A percentile compares a stretch with the other conserved stretches of the same genome.
These are phyloP conservation scores for Vitis hybrid DNA, from an alignment of 177 flowering plant genomes.

Conservation along the genomic window DNA sequence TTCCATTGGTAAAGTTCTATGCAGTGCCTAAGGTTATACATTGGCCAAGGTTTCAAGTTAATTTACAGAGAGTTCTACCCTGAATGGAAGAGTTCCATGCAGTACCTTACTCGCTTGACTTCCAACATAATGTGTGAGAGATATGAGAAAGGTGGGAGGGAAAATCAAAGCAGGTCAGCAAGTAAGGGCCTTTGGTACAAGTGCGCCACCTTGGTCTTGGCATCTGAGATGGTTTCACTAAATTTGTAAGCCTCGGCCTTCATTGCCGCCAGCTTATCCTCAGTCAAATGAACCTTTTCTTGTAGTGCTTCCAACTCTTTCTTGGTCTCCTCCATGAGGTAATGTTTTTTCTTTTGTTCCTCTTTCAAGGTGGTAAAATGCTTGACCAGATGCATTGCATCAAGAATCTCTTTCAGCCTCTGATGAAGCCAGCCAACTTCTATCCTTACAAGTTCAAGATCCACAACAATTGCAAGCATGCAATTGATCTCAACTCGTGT, in stretches of 20 bases:
- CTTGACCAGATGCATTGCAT: constrained; percentile 5
- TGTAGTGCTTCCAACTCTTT: background rate
- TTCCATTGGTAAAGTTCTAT: too few relatives aligned
- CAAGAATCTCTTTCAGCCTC: constrained; percentile 14
- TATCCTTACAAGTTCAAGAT: background rate
- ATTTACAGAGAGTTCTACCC: too few relatives aligned
- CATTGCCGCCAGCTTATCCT: constrained; percentile 1
- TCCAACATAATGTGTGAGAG: too few relatives aligned
- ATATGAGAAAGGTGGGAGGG: background rate
- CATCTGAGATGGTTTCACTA: background rate
- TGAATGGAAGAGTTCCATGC: too few relatives aligned
- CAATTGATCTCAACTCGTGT: background rate
- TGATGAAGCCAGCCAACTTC: constrained; percentile 16
- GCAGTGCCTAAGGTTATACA: too few relatives aligned
- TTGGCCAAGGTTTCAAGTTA: too few relatives aligned
- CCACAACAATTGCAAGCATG: background rate
- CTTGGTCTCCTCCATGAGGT: constrained; percentile 4
- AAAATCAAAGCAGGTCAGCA: background rate
- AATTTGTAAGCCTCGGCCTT: background rate
- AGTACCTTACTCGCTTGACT: too few relatives aligned
- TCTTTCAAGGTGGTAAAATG: background rate
- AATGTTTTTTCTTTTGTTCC: background rate
- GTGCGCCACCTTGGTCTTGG: background rate
- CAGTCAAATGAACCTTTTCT: background rate
- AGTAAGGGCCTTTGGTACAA: background rate